Base-by-base conservation (phyloP, 441 rosid genomes). In the Mallotus repandus region DNA sequence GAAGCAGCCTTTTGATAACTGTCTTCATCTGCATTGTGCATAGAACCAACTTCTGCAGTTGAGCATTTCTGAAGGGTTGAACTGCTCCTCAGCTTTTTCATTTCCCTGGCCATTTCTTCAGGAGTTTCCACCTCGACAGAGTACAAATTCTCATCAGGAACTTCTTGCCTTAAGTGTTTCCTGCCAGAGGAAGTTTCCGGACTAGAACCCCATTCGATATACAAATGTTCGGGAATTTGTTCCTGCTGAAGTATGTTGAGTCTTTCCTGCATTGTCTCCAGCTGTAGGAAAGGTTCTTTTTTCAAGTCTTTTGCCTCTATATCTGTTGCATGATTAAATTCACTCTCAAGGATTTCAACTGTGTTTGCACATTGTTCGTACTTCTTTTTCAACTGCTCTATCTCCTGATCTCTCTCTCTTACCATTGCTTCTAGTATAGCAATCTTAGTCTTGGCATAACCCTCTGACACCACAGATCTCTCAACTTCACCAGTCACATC, bases 391-490 rank as follows among this genome's bases (percentile, higher is more conserved):
- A 89, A 53, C 14, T 87, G 84, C 77, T 85, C 94, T 25, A 92
- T 89, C 83, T 92, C 95, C 81, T 85, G 81, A 83, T 92, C 97
- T 78, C 91, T 84, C 76, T 92, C 95, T 79, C 85, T 92, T 16
- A 94, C 93, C 81, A 90, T 85, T 21, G 83, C 91, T 84, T 92
- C 97, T 52, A 94, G 81, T 63, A 82, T 74, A 61, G 87, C 68
- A 9, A 90, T 86, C 79, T 89, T 90, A 16, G 91, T 84, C 68
- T 73, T 80, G 55, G 94, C 91, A 22, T 86, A 87, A 78, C 71
- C 80, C 76, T 86, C 91, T 68, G 90, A 90, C 4, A 77, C 70
- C 7, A 83, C 88, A 29, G 85, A 78, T 68, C 84, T 87, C 58
- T 84, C 79, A 54, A 85, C 32, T 66, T 85, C 89, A 74, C 83